Evolutionary conservation across 257 asterid genomes (phyloP).

Genomic region (Rhazya stricta): DNA sequence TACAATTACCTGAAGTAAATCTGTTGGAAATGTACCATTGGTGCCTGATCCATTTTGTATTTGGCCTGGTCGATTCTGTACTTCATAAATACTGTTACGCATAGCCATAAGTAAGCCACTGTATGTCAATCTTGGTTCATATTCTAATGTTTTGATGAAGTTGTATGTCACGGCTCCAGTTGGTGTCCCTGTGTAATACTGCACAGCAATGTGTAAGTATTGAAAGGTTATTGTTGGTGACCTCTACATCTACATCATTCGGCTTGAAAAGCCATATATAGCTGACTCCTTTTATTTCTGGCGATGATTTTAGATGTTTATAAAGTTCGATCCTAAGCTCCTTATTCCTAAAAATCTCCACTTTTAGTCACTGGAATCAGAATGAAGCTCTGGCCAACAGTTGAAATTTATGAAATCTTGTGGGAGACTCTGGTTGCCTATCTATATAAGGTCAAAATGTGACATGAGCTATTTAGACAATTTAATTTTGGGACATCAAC

Average conservation of each 20-base stretch:
- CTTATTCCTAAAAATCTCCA: not conserved
- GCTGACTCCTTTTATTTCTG: not conserved
- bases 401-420: not conserved
- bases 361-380: not conserved
- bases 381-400: not conserved
- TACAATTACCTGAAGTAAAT: slow-evolving; percentile 38
- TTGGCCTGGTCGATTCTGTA: slow-evolving; percentile 36
- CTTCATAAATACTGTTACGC: slow-evolving; percentile 40
- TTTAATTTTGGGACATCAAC: not conserved
- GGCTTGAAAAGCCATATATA: not conserved
- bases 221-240: not conserved
- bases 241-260: not conserved
- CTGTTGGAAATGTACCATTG: slow-evolving; percentile 23
- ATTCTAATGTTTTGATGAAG: slow-evolving; percentile 51
- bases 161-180: slow-evolving; percentile 68
- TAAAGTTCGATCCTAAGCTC: not conserved
- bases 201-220: slow-evolving; percentile 17
- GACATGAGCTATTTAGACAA: not conserved
- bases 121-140: slow-evolving; percentile 50
- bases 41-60: slow-evolving; percentile 37
- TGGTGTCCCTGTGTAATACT: slow-evolving; percentile 65
- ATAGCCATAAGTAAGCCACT: slow-evolving; percentile 46
- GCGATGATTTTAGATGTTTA: not conserved
- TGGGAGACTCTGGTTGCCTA: not conserved
- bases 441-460: not conserved